Evolutionary conservation across 1,284 basidiomycete species (phyloP).

Genomic region (Fomitopsis betulina): DNA sequence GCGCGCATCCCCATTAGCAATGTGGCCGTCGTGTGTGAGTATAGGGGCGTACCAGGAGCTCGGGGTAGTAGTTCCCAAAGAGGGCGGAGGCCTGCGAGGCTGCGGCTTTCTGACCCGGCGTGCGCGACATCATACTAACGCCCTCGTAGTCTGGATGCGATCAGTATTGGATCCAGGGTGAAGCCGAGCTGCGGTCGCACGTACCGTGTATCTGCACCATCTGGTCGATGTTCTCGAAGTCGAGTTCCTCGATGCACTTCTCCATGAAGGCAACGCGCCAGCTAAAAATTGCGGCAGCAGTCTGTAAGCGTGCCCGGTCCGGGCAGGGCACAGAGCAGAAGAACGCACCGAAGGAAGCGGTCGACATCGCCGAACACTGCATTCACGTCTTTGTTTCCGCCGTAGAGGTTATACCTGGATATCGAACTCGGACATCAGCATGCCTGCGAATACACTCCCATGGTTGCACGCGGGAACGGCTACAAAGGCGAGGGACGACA

Average conservation of each 20-base stretch:
- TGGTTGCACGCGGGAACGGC: conserved; percentile 6
- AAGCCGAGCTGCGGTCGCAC: conserved; percentile 3
- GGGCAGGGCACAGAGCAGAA: not conserved
- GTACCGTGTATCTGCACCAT: conserved; percentile 71
- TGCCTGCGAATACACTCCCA: not conserved
- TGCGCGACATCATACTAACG: conserved; percentile 50
- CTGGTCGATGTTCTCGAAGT: conserved; percentile 71
- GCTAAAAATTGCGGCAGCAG: conserved; percentile 29
- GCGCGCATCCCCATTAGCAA: not conserved
- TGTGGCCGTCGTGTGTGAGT: not conserved
- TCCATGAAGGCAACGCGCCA: conserved; percentile 80
- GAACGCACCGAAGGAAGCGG: conserved; percentile 60
- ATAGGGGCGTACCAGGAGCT: conserved; percentile 53
- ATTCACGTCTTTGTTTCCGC: conserved; percentile 57
- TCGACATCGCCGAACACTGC: conserved; percentile 68
- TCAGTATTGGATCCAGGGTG: not conserved
- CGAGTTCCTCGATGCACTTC: conserved; percentile 52
- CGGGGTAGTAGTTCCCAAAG: conserved; percentile 72
- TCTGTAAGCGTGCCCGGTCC: conserved; percentile 4
- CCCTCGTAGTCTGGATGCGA: conserved; percentile 63
- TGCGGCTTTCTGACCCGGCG: conserved; percentile 69
- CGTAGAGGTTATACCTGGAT: conserved; percentile 71
- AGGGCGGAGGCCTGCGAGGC: conserved; percentile 66
- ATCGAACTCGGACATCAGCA: not conserved
- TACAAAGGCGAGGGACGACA: conserved; percentile 12